These are phyloP conservation scores for Boletellus sp. DNA, from an alignment of 1,284 basidiomycete genomes.

Conservation along the genomic window DNA sequence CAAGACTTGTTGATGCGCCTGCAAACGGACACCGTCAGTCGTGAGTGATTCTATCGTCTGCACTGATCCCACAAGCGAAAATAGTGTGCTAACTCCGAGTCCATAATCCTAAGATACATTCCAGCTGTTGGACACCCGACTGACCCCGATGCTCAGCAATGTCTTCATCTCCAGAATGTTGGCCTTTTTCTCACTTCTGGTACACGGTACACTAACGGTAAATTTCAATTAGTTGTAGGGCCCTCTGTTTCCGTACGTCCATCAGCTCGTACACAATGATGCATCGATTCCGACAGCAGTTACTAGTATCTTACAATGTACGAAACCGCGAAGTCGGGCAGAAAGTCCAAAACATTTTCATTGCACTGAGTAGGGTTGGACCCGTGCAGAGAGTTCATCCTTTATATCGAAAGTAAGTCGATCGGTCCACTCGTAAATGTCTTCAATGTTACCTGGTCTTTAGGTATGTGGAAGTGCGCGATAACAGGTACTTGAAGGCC, in stretches of 20 bases:
- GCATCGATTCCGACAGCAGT: not conserved
- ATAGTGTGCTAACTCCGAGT: too few species aligned
- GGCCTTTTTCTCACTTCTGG: constrained; percentile 8
- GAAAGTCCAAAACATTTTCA: constrained; percentile 16
- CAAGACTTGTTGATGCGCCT: constrained; percentile 15
- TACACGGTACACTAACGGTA: too few species aligned
- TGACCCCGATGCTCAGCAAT: constrained; percentile 22
- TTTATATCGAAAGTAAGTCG: constrained; percentile 18
- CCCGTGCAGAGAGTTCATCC: not conserved
- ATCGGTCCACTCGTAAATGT: too few species aligned
- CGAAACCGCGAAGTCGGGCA: not conserved
- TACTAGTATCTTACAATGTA: constrained; percentile 22
- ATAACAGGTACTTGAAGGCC: constrained; percentile 13
- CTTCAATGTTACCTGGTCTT: not conserved
- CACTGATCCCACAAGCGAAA: too few species aligned
- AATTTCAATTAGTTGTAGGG: constrained; percentile 18
- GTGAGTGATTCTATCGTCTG: constrained; percentile 17
- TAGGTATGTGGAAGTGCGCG: constrained; percentile 16
- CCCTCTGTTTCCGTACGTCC: constrained; percentile 29
- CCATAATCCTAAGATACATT: too few species aligned
- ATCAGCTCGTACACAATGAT: not conserved
- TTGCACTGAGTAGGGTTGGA: constrained; percentile 7
- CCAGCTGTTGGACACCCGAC: constrained; percentile 15
- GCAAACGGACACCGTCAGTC: constrained; percentile 8
- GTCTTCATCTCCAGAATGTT: constrained; percentile 29